A percentile compares a stretch with the other conserved stretches of the same genome.
Evolutionary conservation across 305 asterid genomes (phyloP).

Genomic region (Solanum hybrid): DNA sequence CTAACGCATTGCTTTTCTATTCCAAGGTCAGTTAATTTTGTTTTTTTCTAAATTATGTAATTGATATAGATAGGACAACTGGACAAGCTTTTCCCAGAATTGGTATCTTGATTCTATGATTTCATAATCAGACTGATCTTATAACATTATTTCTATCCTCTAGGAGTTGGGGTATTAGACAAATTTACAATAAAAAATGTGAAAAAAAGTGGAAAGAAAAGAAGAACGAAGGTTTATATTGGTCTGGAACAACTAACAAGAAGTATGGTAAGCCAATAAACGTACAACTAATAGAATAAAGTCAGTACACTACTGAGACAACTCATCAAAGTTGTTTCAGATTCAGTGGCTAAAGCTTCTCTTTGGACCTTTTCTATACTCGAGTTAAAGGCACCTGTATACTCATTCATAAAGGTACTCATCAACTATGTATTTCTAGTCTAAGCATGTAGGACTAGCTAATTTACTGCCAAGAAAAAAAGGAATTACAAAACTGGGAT

Average conservation of each 20-base stretch:
- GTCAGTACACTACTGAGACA: not conserved
- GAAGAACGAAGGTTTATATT: not conserved
- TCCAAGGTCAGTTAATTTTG: conserved; percentile 36
- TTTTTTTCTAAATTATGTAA: not conserved
- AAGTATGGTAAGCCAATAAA: not conserved
- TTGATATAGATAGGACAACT: not conserved
- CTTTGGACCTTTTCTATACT: not conserved
- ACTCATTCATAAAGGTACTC: not conserved
- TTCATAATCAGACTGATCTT: no score
- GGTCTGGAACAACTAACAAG: not conserved
- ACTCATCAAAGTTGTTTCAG: not conserved
- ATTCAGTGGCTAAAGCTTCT: not conserved
- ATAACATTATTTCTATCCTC: not conserved
- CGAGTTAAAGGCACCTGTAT: not conserved
- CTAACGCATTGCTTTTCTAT: conserved; percentile 54
- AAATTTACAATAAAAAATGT: not conserved
- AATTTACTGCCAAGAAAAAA: not conserved
- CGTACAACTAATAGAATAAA: not conserved
- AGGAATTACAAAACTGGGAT: not conserved
- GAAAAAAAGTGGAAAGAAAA: not conserved
- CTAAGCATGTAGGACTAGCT: not conserved
- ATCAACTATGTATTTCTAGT: not conserved
- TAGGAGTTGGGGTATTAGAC: not conserved
- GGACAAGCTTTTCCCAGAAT: not conserved
- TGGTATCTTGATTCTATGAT: not conserved